These are phyloP conservation scores for Alternaria triticimaculans DNA, from an alignment of 2,329 filamentous ascomycete species.

Conservation along the genomic window DNA sequence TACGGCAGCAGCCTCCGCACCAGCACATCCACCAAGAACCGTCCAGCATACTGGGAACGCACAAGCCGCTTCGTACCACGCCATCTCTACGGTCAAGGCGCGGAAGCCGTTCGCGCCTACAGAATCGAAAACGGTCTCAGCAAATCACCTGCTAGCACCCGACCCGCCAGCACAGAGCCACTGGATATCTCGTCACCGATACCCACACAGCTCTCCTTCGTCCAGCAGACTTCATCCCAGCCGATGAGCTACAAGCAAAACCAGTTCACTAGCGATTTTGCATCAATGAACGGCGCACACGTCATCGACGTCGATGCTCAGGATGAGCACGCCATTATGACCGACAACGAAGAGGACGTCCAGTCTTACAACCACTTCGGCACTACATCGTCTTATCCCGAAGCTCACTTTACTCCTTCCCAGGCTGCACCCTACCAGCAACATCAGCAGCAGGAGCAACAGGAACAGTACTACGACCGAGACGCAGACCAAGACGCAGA, in stretches of 20 bases:
- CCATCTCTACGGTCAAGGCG: slow-evolving; percentile 45
- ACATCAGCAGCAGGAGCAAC: not conserved
- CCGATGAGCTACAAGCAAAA: slow-evolving; percentile 13
- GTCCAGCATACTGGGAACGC: slow-evolving; percentile 42
- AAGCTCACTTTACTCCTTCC: not conserved
- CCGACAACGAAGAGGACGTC: slow-evolving; percentile 18
- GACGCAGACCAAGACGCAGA: slow-evolving; percentile 15
- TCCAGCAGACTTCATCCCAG: slow-evolving; percentile 13
- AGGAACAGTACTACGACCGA: not conserved
- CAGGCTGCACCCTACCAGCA: not conserved
- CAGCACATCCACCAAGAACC: slow-evolving; percentile 15
- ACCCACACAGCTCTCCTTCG: slow-evolving; percentile 27
- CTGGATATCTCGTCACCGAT: slow-evolving; percentile 33
- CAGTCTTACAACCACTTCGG: slow-evolving; percentile 8
- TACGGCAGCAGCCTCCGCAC: slow-evolving; percentile 23
- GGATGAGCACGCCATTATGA: slow-evolving; percentile 12
- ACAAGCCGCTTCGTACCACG: slow-evolving; percentile 44
- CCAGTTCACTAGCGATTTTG: slow-evolving; percentile 16
- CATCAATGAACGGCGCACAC: slow-evolving; percentile 15
- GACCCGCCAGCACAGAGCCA: slow-evolving; percentile 26
- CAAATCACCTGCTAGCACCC: slow-evolving; percentile 21
- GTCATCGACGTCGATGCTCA: slow-evolving; percentile 14
- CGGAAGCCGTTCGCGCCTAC: slow-evolving; percentile 39
- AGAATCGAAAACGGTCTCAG: slow-evolving; percentile 25
- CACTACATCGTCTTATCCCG: slow-evolving; percentile 2